Conservation (phyloP, 1,284 basidiomycete species). For the Neonothopanus nambi region DNA sequence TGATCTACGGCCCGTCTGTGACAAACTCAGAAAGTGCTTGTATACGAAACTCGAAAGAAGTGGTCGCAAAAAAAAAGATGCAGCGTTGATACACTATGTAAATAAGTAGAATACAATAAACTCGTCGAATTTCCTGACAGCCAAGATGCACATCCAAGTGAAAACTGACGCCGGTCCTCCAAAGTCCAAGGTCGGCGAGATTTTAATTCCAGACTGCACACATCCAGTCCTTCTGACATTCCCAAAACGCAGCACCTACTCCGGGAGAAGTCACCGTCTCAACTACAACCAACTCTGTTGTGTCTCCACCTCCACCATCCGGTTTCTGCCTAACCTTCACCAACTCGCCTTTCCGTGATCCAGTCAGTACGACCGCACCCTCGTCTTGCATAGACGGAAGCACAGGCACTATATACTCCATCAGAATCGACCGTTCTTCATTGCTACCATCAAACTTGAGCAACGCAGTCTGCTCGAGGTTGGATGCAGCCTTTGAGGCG, state of each 20-base stretch:
- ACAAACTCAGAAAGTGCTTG: no score
- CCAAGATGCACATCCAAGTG: no score
- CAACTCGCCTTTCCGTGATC: slow-evolving; percentile 34
- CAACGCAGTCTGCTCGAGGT: slow-evolving; percentile 41
- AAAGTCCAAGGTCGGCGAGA: no score
- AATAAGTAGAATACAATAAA: no score
- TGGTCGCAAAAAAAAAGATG: no score
- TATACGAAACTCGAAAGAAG: no score
- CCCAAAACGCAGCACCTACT: slow-evolving; percentile 15
- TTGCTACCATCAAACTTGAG: slow-evolving; percentile 36
- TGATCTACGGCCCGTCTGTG: no score
- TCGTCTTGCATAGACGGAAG: slow-evolving; percentile 36
- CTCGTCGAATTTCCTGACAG: no score
- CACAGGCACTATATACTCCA: slow-evolving; percentile 41
- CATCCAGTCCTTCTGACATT: slow-evolving; percentile 18
- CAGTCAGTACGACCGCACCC: slow-evolving; percentile 39
- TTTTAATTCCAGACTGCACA: slow-evolving; percentile 8
- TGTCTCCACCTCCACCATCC: slow-evolving; percentile 18
- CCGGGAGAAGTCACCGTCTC: slow-evolving; percentile 5
- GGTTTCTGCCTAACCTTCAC: slow-evolving; percentile 39
- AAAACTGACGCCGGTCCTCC: no score
- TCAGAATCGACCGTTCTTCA: slow-evolving; percentile 33
- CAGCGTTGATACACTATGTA: no score
- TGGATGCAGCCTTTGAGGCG: slow-evolving; percentile 30
- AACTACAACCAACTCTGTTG: slow-evolving; percentile 13